A percentile compares a stretch with the other conserved stretches of the same genome.
These are phyloP conservation scores for Trametes elegans DNA, from an alignment of 768 basidiomycete genomes.

Conservation along the genomic window DNA sequence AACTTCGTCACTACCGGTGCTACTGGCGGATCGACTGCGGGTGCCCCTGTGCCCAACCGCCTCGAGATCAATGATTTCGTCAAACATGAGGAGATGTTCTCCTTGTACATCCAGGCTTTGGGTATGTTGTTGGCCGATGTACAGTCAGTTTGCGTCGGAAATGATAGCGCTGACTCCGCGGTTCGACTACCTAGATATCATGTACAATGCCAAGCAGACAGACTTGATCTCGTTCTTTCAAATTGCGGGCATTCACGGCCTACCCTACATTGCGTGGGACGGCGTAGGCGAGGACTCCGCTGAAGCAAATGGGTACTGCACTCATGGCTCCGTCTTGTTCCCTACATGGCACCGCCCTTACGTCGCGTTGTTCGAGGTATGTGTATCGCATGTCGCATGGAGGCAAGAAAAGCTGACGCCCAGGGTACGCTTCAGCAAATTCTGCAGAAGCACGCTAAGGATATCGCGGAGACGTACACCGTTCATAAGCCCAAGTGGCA, in stretches of 20 bases:
- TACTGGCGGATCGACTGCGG: neutral
- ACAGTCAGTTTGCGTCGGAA: no score
- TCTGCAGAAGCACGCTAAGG: constrained; percentile 37
- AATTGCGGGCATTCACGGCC: constrained; percentile 50
- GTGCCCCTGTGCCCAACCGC: constrained; percentile 11
- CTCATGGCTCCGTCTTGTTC: constrained; percentile 50
- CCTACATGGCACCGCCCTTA: constrained; percentile 58
- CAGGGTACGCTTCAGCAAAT: constrained; percentile 44
- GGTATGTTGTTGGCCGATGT: constrained; percentile 31
- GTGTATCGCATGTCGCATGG: constrained; percentile 1
- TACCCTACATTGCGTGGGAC: constrained; percentile 44
- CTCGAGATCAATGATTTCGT: constrained; percentile 26
- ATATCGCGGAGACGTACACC: constrained; percentile 40
- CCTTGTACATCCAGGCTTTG: constrained; percentile 51
- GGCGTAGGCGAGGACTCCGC: constrained; percentile 31
- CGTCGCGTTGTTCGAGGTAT: constrained; percentile 46
- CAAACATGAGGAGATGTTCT: constrained; percentile 43
- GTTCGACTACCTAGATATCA: neutral
- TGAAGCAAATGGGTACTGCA: constrained; percentile 45
- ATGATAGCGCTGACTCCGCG: neutral
- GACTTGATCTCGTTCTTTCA: neutral
- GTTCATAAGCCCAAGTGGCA: constrained; percentile 27
- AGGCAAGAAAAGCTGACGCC: neutral
- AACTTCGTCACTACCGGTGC: constrained; percentile 2
- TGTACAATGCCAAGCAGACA: neutral